phyloP scores from a whole-genome alignment of 148 eudicot genomes.

The Tetragonia tetragonoides region DNA sequence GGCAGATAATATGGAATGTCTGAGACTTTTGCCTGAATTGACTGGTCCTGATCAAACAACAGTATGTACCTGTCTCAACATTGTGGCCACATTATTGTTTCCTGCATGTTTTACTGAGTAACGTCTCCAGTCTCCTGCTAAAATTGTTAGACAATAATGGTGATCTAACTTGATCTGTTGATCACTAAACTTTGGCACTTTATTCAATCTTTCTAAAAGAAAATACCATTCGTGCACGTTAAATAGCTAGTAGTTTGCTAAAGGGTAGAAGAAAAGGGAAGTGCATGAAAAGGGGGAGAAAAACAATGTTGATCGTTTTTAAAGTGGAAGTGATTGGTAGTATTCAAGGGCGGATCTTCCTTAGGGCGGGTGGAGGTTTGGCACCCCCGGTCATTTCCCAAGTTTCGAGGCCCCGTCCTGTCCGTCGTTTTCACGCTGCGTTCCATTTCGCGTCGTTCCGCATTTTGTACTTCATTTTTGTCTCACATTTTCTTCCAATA shows the following conservation, averaged over 20 bases:
- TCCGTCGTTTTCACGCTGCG: too few species aligned
- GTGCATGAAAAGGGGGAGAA: too few species aligned
- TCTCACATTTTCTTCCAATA: too few species aligned
- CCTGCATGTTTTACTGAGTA: too few species aligned
- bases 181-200: slow-evolving; percentile 10
- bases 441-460: too few species aligned
- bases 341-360: too few species aligned
- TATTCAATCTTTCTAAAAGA: slow-evolving; percentile 4
- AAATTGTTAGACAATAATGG: neutral
- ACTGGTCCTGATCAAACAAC: neutral
- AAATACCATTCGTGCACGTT: slow-evolving; percentile 13
- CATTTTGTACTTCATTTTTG: too few species aligned
- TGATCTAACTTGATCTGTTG: slow-evolving; percentile 7
- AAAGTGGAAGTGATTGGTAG: neutral
- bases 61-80: neutral
- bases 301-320: neutral
- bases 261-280: neutral
- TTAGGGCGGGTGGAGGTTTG: too few species aligned
- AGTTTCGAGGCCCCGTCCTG: too few species aligned
- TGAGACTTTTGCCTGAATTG: neutral
- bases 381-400: too few species aligned
- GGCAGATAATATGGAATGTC: too few species aligned
- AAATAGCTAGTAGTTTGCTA: neutral
- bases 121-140: neutral
- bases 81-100: neutral